Evolutionary conservation across 2,329 filamentous ascomycete genomes (phyloP).

Genomic region (Gyromitra esculenta): DNA sequence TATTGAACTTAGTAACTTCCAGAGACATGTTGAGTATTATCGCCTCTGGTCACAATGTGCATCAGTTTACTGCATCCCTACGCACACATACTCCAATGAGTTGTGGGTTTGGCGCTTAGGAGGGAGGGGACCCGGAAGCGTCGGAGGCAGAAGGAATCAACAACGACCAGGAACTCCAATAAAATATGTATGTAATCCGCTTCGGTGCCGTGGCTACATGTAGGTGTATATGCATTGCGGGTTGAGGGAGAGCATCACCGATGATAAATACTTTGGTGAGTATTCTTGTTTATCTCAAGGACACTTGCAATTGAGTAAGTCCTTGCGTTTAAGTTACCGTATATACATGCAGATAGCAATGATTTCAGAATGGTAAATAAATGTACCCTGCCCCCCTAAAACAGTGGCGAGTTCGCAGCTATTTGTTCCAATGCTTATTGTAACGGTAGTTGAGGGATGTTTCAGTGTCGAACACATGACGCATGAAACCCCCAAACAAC

Average conservation of each 20-base stretch:
- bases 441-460: conserved; percentile 23
- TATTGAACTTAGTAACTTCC: not conserved
- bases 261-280: conserved; percentile 2
- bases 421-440: not conserved
- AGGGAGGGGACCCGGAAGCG: not conserved
- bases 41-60: not conserved
- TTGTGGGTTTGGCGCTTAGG: conserved; percentile 2
- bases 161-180: conserved; percentile 25
- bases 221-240: not conserved
- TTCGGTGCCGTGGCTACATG: not conserved
- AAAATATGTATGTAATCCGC: conserved; percentile 21
- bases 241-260: conserved; percentile 13
- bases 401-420: not conserved
- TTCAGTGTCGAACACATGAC: conserved; percentile 42
- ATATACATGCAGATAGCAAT: not conserved
- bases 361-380: not conserved
- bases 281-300: conserved; percentile 6
- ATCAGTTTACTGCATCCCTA: not conserved
- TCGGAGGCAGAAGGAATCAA: not conserved
- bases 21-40: not conserved
- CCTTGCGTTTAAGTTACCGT: too few species aligned
- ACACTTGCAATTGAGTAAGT: not conserved
- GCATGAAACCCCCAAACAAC: conserved; percentile 45
- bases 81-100: conserved; percentile 12
- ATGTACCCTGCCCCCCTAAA: not conserved